Base-by-base conservation (phyloP, 1,284 basidiomycete genomes). In the Limonomyces culmigenus region DNA sequence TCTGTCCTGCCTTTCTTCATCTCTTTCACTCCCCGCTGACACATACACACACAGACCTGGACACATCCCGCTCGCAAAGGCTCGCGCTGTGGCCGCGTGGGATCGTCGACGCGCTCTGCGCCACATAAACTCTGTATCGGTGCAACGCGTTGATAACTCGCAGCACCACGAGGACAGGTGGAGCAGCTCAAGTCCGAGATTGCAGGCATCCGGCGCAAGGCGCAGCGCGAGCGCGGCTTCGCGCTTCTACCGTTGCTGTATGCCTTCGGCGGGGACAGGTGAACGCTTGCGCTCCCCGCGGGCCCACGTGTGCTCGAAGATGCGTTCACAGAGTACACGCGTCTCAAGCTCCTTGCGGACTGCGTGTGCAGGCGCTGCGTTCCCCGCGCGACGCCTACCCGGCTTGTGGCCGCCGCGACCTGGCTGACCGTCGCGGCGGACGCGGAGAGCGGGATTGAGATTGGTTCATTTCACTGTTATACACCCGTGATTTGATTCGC, bases 151-250 rank as follows among this genome's bases (percentile, higher is more conserved):
- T 92, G 4, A 76, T 93, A 71, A 71, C 40, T 86, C 84, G 1
- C 72, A 84, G 12, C 84, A 92, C 49, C 89, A 95, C 52, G 91
- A 95, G 57, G 89, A 95, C 53, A 89, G 91, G 81, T 86, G 1
- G 86, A 91, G 50, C 83, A 75, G 32, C 66, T 93, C 45, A 86
- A 86, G 53, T 74, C 74, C 40, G 89, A 95, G 54, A 66, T 74
- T 5, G 50, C 56, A 2, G 63, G 70, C 1, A 65, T 87, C 3
- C 70, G 74, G 39, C 65, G 65, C 38, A 80, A 85, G 47, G 66
- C 62, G 3, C 57, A 60, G 33, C 61, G 71, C 19, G 81, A 83
- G 48, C 65, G 72, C 30, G 81, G 81, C 8, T 57, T 85, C 12
- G 68, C 59, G 2, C 48, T 74, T 6, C 42, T 48, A 14, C 41